Base-by-base conservation (phyloP, 331 rosid species). In the Malus hybrid region DNA sequence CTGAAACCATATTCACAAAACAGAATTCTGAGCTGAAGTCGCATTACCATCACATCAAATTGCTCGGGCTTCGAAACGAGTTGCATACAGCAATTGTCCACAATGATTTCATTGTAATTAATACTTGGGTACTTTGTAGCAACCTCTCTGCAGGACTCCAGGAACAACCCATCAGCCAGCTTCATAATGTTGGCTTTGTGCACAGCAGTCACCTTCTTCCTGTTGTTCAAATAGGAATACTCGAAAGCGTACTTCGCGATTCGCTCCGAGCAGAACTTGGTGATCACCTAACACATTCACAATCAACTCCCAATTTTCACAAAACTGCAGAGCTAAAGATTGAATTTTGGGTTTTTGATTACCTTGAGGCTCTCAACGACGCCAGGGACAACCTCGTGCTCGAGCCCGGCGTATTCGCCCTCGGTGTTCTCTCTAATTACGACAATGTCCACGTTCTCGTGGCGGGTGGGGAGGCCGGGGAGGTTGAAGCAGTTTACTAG, bases 21-120 rank as follows among this genome's bases (percentile, higher is more conserved):
- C 29, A 59, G 29, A 42, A 18, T 19, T 19, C 8, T 8, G 46
- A 15, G 24, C 10, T 14, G 64, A 68, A 34, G 67, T 79, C 71
- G 72, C 92, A 73, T 42, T 92, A 92, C 99, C 97, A 94, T 94
- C 61, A 94, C 99, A 57, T 94, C 99, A 84, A 94, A 94, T 77
- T 94, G 99, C 81, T 94, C 99, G 16, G 99, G 99, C 82, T 87
- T 94, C 57, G 99, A 86, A 69, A 92, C 97, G 73, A 94, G 99
- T 78, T 94, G 99, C 99, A 94, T 94, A 86, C 99, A 94, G 72
- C 99, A 94, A 60, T 94, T 94, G 79, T 94, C 99, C 29, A 94
- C 99, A 55, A 94, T 94, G 56, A 94, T 88, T 80, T 94, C 99
- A 32, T 85, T 87, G 74, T 94, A 94, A 76, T 83, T 87, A 80